Evolutionary conservation across 2,329 filamentous ascomycete genomes (phyloP).

Genomic region (Coniochaeta sp.): DNA sequence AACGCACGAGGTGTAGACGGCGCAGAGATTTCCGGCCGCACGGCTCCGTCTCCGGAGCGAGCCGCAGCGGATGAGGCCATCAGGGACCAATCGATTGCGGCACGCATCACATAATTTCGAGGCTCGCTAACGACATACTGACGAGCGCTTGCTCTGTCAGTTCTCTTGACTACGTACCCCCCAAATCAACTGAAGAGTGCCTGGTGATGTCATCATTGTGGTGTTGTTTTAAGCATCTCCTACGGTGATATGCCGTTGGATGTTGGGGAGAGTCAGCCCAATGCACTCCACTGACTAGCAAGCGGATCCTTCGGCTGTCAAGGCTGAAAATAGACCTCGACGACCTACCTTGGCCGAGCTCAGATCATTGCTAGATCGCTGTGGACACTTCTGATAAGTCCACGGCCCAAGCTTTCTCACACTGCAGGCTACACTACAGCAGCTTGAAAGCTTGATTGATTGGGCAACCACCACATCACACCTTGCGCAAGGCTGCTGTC

Average conservation of each 20-base stretch:
- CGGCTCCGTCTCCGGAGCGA: constrained; percentile 1
- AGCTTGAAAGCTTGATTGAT: background rate
- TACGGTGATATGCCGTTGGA: too few relatives aligned
- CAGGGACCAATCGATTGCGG: background rate
- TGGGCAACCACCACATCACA: background rate
- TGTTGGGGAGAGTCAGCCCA: background rate
- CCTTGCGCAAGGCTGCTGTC: background rate
- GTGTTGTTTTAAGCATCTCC: too few relatives aligned
- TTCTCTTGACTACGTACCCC: background rate
- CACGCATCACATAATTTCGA: background rate
- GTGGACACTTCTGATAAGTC: too few relatives aligned
- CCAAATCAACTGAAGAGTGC: too few relatives aligned
- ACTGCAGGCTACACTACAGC: too few relatives aligned
- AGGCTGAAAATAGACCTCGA: background rate
- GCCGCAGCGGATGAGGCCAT: constrained; percentile 1
- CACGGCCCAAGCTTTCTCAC: too few relatives aligned
- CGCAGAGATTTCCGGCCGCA: background rate
- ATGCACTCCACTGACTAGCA: background rate
- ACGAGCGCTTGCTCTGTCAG: background rate
- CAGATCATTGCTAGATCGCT: too few relatives aligned
- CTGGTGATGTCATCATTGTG: too few relatives aligned
- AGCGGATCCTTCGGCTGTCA: background rate
- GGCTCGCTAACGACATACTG: background rate
- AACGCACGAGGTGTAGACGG: background rate
- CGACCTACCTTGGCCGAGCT: background rate